Evolutionary conservation across 129 eudicot genomes (phyloP).

Genomic region (Escallonia rubra): DNA sequence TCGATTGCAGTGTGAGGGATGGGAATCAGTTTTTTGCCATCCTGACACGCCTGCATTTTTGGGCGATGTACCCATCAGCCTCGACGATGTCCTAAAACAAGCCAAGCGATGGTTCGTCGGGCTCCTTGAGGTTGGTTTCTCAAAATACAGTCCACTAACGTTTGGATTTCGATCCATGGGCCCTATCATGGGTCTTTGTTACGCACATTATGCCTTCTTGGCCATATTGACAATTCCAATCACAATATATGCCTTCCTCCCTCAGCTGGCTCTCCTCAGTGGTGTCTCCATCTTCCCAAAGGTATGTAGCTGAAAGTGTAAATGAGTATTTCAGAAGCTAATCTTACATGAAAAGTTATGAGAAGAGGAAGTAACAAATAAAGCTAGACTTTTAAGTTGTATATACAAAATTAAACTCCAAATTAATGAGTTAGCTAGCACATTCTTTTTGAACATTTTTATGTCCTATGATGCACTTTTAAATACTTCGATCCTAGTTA

Average conservation of each 20-base stretch:
- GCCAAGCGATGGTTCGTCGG: constrained; percentile 74
- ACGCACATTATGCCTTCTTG: constrained; percentile 51
- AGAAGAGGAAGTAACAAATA: too few relatives aligned
- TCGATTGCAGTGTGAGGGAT: constrained; percentile 68
- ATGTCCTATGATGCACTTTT: too few relatives aligned
- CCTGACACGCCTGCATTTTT: constrained; percentile 75
- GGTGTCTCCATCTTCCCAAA: constrained; percentile 53
- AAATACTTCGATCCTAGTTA: too few relatives aligned
- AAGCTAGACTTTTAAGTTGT: too few relatives aligned
- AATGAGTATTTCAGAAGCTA: too few relatives aligned
- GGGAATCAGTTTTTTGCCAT: constrained; percentile 65
- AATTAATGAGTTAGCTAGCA: too few relatives aligned
- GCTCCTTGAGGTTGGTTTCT: constrained; percentile 53
- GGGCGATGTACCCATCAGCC: constrained; percentile 63
- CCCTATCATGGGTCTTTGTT: constrained; percentile 46
- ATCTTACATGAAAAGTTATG: too few relatives aligned
- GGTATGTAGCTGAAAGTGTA: constrained; percentile 23
- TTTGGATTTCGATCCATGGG: constrained; percentile 49
- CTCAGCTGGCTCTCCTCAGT: constrained; percentile 66
- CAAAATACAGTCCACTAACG: constrained; percentile 40
- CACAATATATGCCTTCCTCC: constrained; percentile 59
- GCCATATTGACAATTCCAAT: constrained; percentile 57
- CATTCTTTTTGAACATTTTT: too few relatives aligned
- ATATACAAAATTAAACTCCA: too few relatives aligned
- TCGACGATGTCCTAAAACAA: constrained; percentile 53